phyloP scores from a whole-genome alignment of 345 rosid genomes.

The Theobroma cacao region DNA sequence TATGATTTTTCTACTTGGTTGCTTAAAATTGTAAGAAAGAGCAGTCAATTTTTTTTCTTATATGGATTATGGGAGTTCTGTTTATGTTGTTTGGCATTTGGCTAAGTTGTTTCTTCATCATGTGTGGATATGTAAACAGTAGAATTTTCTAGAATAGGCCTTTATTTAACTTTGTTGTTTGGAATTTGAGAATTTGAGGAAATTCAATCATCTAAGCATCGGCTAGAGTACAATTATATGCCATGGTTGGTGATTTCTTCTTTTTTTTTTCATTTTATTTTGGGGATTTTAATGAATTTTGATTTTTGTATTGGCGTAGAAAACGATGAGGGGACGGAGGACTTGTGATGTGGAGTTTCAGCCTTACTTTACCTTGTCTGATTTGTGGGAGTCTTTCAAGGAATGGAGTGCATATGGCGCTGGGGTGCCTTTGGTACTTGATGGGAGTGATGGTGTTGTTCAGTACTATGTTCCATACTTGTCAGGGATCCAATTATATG shows the following conservation, averaged over 20 bases:
- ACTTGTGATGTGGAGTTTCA: constrained; percentile 38
- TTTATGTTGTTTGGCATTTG: neutral
- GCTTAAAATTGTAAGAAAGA: neutral
- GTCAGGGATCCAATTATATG: constrained; percentile 68
- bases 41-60: neutral
- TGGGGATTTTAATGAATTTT: constrained; percentile 4
- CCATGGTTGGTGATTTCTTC: neutral
- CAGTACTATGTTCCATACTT: constrained; percentile 78
- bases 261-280: neutral
- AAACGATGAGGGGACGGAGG: constrained; percentile 34
- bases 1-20: neutral
- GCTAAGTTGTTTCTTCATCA: neutral
- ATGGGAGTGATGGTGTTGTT: constrained; percentile 50
- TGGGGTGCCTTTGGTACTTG: constrained; percentile 67
- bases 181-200: neutral
- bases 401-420: constrained; percentile 89
- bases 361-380: constrained; percentile 58
- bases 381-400: constrained; percentile 75
- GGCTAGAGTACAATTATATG: neutral
- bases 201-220: neutral
- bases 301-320: constrained; percentile 36
- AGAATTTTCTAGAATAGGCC: neutral
- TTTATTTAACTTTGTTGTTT: neutral
- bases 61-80: neutral
- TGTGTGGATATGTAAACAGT: neutral